These are phyloP conservation scores for Suhomyces prunicola DNA, from an alignment of 805 yeast genomes.

Conservation along the genomic window DNA sequence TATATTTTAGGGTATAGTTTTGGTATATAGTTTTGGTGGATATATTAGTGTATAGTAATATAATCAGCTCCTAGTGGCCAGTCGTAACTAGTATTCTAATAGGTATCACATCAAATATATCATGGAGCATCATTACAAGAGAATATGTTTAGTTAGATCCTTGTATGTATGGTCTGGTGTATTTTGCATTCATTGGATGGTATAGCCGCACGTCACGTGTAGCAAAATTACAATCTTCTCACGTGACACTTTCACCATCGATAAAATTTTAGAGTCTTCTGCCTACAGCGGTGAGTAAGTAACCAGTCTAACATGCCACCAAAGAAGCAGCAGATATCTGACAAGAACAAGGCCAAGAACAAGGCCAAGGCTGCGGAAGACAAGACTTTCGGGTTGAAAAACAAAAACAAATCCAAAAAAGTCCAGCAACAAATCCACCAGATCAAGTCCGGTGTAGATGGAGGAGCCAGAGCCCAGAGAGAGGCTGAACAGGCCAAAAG, in stretches of 20 bases:
- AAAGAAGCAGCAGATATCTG: constrained; percentile 50
- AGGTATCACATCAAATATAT: no score
- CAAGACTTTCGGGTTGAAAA: constrained; percentile 93
- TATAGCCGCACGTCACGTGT: neutral
- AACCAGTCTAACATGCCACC: constrained; percentile 60
- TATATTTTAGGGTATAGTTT: no score
- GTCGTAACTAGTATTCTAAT: no score
- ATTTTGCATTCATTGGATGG: no score
- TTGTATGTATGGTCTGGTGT: no score
- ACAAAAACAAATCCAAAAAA: constrained; percentile 89
- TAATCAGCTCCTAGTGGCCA: no score
- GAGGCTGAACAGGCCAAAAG: constrained; percentile 70
- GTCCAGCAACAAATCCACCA: constrained; percentile 57
- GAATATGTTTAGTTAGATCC: no score
- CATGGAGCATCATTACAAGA: no score
- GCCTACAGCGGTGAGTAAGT: neutral
- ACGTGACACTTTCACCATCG: neutral
- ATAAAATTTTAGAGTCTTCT: neutral
- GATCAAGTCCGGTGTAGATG: constrained; percentile 43
- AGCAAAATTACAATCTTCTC: neutral
- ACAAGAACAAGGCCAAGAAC: constrained; percentile 65
- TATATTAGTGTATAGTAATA: no score
- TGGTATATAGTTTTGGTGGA: no score
- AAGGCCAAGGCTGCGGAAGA: constrained; percentile 66
- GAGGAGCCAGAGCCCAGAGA: constrained; percentile 56